Evolutionary conservation across 2,329 filamentous ascomycete species (phyloP), one percentile per base, ranked within the genome.

Genomic region (Sclerotinia spermophila): DNA sequence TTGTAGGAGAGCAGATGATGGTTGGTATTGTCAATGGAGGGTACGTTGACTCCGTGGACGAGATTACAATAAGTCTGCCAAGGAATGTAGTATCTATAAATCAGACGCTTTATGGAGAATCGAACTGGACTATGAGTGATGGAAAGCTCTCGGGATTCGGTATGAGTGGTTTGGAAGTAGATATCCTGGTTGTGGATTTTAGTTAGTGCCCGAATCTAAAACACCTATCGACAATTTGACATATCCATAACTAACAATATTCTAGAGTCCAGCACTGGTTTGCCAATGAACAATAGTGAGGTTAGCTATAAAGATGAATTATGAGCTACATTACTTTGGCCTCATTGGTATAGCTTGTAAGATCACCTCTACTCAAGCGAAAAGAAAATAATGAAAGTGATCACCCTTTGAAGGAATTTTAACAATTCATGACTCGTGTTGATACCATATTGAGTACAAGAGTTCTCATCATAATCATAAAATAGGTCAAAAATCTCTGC

Each of bases 21-120:
- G 73, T 84, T 56, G 80, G 80, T 44, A 72, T 84, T 42, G 78
- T 82, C 24, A 80, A 81, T 74, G 70, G 79, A n/a, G 75, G 79
- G 48, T 81, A 81, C 68, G 30, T 56, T 6, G 69, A 74, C 68
- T 71, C 45, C 2, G 55, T 27, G 4, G 38, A 48, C 1, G 35
- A 35, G 13, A 61, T 77, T 0, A 74, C 51, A 7, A 74, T 79
- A 13, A 71, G 35, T 19, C 53, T 79, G 19, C 77, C 77, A 4
- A 51, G 33, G 5, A 62, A 21, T 15, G 73, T 67, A 2, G 27
- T 30, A 0, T 69, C 60, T 1, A 24, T 77, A 1, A 70, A 71
- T 27, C 42, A 73, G 45, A 68, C 75, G 13, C 35, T 77, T 33
- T 77, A 73, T 64, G 77, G 77, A 11, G 51, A 73, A 44, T 62